A percentile compares a stretch with the other conserved stretches of the same genome.
Conservation (phyloP, 1,284 basidiomycete genomes). For the Meripilus lineatus region DNA sequence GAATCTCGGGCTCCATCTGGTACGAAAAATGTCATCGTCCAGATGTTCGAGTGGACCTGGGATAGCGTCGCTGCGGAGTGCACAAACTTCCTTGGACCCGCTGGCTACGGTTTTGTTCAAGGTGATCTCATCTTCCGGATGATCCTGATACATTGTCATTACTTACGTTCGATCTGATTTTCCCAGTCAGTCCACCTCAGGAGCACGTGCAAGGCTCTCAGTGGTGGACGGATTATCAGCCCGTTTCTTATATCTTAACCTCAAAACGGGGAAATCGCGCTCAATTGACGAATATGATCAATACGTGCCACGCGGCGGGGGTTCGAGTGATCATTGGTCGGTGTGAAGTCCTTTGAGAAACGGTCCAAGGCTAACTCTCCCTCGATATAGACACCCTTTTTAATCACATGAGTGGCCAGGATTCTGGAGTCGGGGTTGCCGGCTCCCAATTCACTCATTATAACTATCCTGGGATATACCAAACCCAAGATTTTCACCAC, state of each 20-base stretch:
- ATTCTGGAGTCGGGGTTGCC: constrained; percentile 41
- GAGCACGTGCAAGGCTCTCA: constrained; percentile 45
- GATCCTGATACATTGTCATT: background rate
- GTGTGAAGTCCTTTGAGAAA: constrained; percentile 11
- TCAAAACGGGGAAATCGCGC: constrained; percentile 53
- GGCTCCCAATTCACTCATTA: constrained; percentile 53
- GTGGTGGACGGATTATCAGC: constrained; percentile 73
- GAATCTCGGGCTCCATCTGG: constrained; percentile 1
- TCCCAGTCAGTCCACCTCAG: constrained; percentile 42
- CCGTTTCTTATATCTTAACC: constrained; percentile 56
- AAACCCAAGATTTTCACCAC: constrained; percentile 56
- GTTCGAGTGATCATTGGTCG: constrained; percentile 56
- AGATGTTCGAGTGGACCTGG: constrained; percentile 36
- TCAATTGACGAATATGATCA: constrained; percentile 54
- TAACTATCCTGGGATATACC: constrained; percentile 52
- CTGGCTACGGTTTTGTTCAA: constrained; percentile 65
- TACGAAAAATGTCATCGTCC: constrained; percentile 23
- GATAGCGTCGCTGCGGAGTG: constrained; percentile 60
- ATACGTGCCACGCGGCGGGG: constrained; percentile 54
- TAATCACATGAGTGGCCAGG: constrained; percentile 59
- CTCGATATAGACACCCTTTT: constrained; percentile 48
- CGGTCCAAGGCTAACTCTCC: background rate
- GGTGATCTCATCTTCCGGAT: constrained; percentile 27
- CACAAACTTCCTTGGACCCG: constrained; percentile 58
- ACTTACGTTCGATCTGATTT: constrained; percentile 10